Evolutionary conservation across 176 grass and related monocot species (phyloP).

Genomic region (Carex littledalei): DNA sequence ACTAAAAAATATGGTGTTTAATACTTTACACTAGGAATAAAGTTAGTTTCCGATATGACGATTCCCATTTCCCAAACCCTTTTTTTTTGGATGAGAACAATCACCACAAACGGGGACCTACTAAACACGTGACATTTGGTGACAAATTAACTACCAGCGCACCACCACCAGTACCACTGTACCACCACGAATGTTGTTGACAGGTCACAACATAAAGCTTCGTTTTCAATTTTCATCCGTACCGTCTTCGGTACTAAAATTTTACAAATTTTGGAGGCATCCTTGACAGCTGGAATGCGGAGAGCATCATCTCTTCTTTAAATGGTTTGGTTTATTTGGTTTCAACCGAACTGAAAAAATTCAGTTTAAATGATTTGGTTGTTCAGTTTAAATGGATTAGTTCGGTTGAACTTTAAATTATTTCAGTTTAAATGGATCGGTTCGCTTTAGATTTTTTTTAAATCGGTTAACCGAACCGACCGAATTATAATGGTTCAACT

Average conservation of each 20-base stretch:
- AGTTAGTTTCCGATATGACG: not conserved
- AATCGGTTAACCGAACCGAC: too few species aligned
- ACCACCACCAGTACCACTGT: not conserved
- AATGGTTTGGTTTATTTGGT: too few species aligned
- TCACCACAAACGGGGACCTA: not conserved
- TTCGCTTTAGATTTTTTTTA: too few species aligned
- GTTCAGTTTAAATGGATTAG: too few species aligned
- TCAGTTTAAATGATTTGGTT: too few species aligned
- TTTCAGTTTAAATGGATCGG: too few species aligned
- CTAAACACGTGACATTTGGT: not conserved
- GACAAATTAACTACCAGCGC: constrained; percentile 1
- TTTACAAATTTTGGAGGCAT: not conserved
- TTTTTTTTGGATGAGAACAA: not conserved
- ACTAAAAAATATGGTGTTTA: too few species aligned
- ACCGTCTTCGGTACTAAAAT: not conserved
- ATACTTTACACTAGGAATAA: not conserved
- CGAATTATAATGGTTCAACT: too few species aligned
- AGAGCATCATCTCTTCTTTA: not conserved
- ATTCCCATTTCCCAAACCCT: not conserved
- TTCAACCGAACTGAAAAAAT: too few species aligned
- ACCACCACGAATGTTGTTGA: not conserved
- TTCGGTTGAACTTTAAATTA: too few species aligned
- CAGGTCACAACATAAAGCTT: not conserved
- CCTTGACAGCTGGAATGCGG: not conserved
- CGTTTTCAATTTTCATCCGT: not conserved